Percentiles rank a stretch among this genome's conserved stretches.
phyloP scores from a whole-genome alignment of 1,139 yeast genomes.

The Chernovozyma aurita region DNA sequence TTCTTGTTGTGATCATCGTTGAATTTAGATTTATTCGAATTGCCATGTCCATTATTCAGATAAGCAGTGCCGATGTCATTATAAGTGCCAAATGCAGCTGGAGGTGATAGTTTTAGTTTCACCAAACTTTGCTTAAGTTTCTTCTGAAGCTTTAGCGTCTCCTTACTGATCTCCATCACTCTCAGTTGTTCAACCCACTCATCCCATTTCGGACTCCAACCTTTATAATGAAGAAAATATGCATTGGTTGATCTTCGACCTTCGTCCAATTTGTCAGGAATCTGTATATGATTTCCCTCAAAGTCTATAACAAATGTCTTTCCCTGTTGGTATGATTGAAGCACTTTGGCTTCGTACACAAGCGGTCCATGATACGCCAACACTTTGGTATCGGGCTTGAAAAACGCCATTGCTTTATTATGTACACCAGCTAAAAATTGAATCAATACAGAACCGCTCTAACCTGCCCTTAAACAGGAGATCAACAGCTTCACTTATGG shows the following conservation, averaged over 20 bases:
- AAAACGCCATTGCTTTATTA: conserved; percentile 8
- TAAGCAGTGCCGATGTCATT: too few species aligned
- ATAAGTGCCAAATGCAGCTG: conserved; percentile 1
- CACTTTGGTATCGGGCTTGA: conserved; percentile 44
- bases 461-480: too few species aligned
- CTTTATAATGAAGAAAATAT: conserved; percentile 82
- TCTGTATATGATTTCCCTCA: conserved; percentile 33
- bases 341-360: conserved; percentile 81
- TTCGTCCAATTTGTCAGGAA: conserved; percentile 41
- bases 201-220: conserved; percentile 96
- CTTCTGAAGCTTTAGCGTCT: conserved; percentile 60
- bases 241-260: conserved; percentile 36
- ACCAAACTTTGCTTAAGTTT: conserved; percentile 34
- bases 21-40: neutral
- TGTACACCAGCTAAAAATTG: too few species aligned
- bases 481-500: too few species aligned
- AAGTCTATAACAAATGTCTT: conserved; percentile 35
- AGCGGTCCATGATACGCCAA: conserved; percentile 90
- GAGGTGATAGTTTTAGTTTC: conserved; percentile 5
- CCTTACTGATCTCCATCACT: conserved; percentile 64
- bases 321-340: conserved; percentile 58
- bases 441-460: too few species aligned
- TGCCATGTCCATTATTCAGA: too few species aligned
- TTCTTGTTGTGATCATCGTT: too few species aligned
- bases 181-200: conserved; percentile 85